phyloP scores from a whole-genome alignment of 352 stramenopile species.

The Pythium myriotylum region DNA sequence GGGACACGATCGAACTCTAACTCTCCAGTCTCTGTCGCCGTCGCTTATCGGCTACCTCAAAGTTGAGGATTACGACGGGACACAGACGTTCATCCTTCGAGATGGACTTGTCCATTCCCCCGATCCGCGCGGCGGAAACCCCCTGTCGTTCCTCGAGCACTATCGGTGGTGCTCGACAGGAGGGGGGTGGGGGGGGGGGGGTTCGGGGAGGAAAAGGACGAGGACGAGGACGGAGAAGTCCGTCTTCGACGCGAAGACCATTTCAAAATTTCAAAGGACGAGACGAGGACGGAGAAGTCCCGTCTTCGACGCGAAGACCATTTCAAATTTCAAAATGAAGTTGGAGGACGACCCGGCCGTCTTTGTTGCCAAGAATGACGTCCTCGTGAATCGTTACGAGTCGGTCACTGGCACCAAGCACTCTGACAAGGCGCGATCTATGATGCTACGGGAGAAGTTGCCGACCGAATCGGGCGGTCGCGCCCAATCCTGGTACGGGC shows the following conservation, averaged over 20 bases:
- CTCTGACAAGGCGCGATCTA: neutral
- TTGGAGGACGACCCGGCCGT: too few relatives aligned
- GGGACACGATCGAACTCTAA: slow-evolving; percentile 1
- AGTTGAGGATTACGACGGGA: neutral
- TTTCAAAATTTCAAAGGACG: neutral
- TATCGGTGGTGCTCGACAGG: neutral
- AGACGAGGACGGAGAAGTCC: too few relatives aligned
- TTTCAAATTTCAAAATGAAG: neutral
- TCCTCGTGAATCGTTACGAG: neutral
- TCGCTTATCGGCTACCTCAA: neutral
- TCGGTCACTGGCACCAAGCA: neutral
- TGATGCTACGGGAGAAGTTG: slow-evolving; percentile 1
- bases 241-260: too few relatives aligned
- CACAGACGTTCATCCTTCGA: neutral
- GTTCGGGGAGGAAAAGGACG: too few relatives aligned
- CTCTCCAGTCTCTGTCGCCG: neutral
- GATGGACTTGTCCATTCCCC: neutral
- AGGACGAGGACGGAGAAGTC: too few relatives aligned
- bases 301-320: neutral
- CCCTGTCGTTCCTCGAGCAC: neutral
- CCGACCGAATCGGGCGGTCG: neutral
- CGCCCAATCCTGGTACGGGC: slow-evolving; percentile 8
- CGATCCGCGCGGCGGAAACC: neutral
- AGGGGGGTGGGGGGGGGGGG: neutral
- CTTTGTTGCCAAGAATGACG: too few relatives aligned